These are phyloP conservation scores for Trichoderma erinaceum DNA, from an alignment of 495 filamentous ascomycete species.

Conservation along the genomic window DNA sequence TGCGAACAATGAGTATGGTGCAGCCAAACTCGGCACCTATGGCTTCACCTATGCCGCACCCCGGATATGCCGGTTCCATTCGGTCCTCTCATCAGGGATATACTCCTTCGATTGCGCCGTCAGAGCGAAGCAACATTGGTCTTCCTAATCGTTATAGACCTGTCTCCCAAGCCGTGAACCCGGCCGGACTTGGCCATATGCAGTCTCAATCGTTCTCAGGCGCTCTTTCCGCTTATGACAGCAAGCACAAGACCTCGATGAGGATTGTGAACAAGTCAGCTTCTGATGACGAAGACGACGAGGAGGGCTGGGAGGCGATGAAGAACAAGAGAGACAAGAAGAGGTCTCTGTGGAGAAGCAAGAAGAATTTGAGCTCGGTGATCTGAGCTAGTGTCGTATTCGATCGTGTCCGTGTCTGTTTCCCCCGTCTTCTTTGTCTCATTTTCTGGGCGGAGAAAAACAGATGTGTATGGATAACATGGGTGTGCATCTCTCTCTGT, in stretches of 20 bases:
- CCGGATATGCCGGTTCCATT: constrained; percentile 28
- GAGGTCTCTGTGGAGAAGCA: constrained; percentile 64
- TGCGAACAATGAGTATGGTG: constrained; percentile 75
- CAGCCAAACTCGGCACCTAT: constrained; percentile 53
- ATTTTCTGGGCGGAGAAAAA: neutral
- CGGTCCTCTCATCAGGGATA: constrained; percentile 41
- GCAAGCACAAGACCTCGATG: constrained; percentile 20
- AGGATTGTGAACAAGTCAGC: constrained; percentile 28
- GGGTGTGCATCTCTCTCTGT: neutral
- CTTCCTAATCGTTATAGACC: constrained; percentile 88
- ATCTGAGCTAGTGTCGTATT: constrained; percentile 39
- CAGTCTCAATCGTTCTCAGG: constrained; percentile 51
- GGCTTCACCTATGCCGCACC: constrained; percentile 22
- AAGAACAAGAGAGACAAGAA: constrained; percentile 77
- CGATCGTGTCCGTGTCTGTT: neutral
- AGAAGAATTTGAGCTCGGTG: constrained; percentile 44
- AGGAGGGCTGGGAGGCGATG: constrained; percentile 80
- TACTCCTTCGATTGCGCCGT: constrained; percentile 73
- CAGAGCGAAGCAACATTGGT: constrained; percentile 89
- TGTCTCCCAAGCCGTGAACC: constrained; percentile 50
- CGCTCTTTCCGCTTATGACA: constrained; percentile 33
- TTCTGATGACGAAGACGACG: constrained; percentile 71
- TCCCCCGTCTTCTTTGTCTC: neutral
- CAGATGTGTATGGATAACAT: neutral
- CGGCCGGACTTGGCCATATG: constrained; percentile 22